phyloP scores from a whole-genome alignment of 306 rosid species.

The Vigna nakashimae region DNA sequence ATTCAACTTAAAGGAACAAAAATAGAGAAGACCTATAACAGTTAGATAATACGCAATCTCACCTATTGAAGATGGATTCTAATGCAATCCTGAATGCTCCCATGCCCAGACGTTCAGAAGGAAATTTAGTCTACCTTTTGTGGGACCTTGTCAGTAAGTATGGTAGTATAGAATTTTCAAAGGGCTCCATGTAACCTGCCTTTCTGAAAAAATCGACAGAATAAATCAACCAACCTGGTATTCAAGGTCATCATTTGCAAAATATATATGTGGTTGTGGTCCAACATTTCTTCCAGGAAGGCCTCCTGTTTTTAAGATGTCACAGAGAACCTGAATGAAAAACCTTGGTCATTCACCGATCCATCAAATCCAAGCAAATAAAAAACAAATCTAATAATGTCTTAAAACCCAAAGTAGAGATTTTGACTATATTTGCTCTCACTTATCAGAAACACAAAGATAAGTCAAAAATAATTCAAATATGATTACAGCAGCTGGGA shows the following conservation, averaged over 20 bases:
- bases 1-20: slow-evolving; percentile 21
- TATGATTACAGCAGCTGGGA: slow-evolving; percentile 25
- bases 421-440: slow-evolving; percentile 1
- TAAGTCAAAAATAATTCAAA: slow-evolving; percentile 15
- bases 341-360: slow-evolving; percentile 37
- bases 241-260: slow-evolving; percentile 88
- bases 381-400: slow-evolving; percentile 28
- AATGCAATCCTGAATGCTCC: slow-evolving; percentile 97
- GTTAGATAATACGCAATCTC: slow-evolving; percentile 43
- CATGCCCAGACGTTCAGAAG: slow-evolving; percentile 92
- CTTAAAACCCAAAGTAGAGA: slow-evolving; percentile 8
- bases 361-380: slow-evolving; percentile 3
- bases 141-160: slow-evolving; percentile 59
- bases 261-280: slow-evolving; percentile 73
- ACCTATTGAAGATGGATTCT: slow-evolving; percentile 88
- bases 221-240: slow-evolving; percentile 76
- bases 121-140: slow-evolving; percentile 87
- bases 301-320: slow-evolving; percentile 90
- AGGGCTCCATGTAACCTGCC: slow-evolving; percentile 33
- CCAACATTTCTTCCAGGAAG: slow-evolving; percentile 80
- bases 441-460: slow-evolving; percentile 21
- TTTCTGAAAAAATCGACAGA: slow-evolving; percentile 29
- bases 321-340: slow-evolving; percentile 79
- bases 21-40: slow-evolving; percentile 4
- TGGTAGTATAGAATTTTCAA: slow-evolving; percentile 34